These are phyloP conservation scores for Colletotrichum simmondsii DNA, from an alignment of 2,329 filamentous ascomycete genomes.

Conservation along the genomic window DNA sequence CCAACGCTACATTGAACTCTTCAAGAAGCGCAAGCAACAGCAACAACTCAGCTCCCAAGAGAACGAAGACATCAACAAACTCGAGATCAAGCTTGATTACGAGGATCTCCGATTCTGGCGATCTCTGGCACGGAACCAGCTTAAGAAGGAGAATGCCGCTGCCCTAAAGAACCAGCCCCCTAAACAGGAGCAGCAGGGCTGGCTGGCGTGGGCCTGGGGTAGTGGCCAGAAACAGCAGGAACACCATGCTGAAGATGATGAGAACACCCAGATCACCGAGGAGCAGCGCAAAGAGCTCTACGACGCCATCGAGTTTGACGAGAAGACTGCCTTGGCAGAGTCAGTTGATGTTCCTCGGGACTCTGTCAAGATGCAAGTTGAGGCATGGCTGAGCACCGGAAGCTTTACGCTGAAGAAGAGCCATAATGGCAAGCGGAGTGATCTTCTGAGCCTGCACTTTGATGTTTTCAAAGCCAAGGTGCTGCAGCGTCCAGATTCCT, in stretches of 20 bases:
- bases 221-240: conserved; percentile 73
- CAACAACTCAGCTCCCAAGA: conserved; percentile 79
- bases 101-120: conserved; percentile 98
- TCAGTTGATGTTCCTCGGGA: conserved; percentile 91
- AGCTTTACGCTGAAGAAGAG: conserved; percentile 94
- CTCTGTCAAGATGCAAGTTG: conserved; percentile 90
- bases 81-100: conserved; percentile 91
- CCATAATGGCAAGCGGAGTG: conserved; percentile 79
- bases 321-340: conserved; percentile 90
- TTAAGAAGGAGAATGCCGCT: conserved; percentile 93
- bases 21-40: conserved; percentile 90
- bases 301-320: conserved; percentile 97
- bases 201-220: conserved; percentile 88
- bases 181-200: conserved; percentile 79
- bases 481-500: conserved; percentile 89
- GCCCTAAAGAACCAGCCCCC: conserved; percentile 75
- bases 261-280: conserved; percentile 90
- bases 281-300: conserved; percentile 97
- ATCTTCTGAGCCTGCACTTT: conserved; percentile 92
- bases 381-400: conserved; percentile 92
- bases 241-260: conserved; percentile 70
- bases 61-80: conserved; percentile 73
- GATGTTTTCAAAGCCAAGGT: conserved; percentile 94
- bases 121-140: conserved; percentile 90
- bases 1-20: conserved; percentile 88